These are phyloP conservation scores for Penicillium bialowiezense DNA, from an alignment of 495 filamentous ascomycete species.

Conservation along the genomic window DNA sequence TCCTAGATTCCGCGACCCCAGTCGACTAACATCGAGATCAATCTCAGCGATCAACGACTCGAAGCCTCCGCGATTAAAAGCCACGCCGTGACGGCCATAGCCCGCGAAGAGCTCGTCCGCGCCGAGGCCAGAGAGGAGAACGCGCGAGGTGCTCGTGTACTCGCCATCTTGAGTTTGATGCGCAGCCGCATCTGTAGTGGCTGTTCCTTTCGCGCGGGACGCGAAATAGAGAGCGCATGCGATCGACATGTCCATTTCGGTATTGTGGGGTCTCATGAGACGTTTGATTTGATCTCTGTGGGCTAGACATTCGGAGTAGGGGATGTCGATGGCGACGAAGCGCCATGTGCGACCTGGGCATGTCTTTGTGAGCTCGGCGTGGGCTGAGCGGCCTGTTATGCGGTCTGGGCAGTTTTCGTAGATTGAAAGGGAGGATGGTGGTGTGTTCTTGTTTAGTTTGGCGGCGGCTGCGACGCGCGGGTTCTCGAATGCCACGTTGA, in stretches of 20 bases:
- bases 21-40: slow-evolving; percentile 76
- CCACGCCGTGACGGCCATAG: slow-evolving; percentile 79
- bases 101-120: slow-evolving; percentile 96
- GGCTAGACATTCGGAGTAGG: slow-evolving; percentile 68
- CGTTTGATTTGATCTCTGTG: slow-evolving; percentile 68
- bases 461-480: slow-evolving; percentile 60
- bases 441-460: slow-evolving; percentile 11
- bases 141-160: slow-evolving; percentile 72
- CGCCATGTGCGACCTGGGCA: slow-evolving; percentile 76
- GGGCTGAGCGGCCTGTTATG: slow-evolving; percentile 74
- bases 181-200: slow-evolving; percentile 1
- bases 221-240: slow-evolving; percentile 91
- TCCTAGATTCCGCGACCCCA: slow-evolving; percentile 91
- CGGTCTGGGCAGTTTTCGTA: slow-evolving; percentile 91
- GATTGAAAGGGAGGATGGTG: slow-evolving; percentile 28
- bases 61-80: slow-evolving; percentile 66
- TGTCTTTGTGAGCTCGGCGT: slow-evolving; percentile 64
- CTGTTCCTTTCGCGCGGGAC: slow-evolving; percentile 66
- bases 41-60: slow-evolving; percentile 77
- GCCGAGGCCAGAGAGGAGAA: slow-evolving; percentile 88
- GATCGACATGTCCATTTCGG: slow-evolving; percentile 99
- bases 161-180: too few relatives aligned
- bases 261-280: slow-evolving; percentile 89
- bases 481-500: slow-evolving; percentile 98
- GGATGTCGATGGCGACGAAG: slow-evolving; percentile 80